These are phyloP conservation scores for Escallonia rubra DNA, from an alignment of 129 eudicot genomes.

Conservation along the genomic window DNA sequence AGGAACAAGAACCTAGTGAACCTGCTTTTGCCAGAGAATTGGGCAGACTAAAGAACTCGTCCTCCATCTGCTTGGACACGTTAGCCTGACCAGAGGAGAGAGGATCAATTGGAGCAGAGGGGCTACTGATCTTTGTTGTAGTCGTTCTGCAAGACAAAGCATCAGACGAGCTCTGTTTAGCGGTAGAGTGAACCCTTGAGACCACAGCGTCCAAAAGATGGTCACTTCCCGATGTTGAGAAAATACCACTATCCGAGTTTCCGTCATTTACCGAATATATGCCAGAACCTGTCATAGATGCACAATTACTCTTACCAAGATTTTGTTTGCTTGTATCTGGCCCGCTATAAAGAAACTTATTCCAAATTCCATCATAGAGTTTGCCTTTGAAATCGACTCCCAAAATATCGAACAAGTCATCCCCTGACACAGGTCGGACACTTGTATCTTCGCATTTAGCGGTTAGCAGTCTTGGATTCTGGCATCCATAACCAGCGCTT, in stretches of 20 bases:
- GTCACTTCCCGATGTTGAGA: constrained; percentile 41
- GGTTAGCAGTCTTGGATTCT: background rate
- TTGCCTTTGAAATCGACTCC: constrained; percentile 63
- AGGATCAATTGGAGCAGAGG: constrained; percentile 37
- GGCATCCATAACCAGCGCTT: constrained; percentile 11
- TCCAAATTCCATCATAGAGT: constrained; percentile 28
- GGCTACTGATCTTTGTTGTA: constrained; percentile 38
- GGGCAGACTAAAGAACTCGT: constrained; percentile 36
- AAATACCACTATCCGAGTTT: constrained; percentile 53
- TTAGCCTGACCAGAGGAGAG: constrained; percentile 29
- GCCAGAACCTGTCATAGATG: constrained; percentile 16
- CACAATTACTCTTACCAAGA: constrained; percentile 5
- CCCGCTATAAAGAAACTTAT: constrained; percentile 17
- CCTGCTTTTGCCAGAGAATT: constrained; percentile 38
- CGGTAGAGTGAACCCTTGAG: constrained; percentile 41
- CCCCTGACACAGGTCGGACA: constrained; percentile 41
- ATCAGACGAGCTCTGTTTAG: constrained; percentile 46
- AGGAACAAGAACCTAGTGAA: constrained; percentile 31
- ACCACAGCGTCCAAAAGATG: constrained; percentile 87
- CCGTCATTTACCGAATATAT: constrained; percentile 40
- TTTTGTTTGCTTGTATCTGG: constrained; percentile 15
- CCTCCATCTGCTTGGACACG: constrained; percentile 33
- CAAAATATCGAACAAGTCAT: constrained; percentile 80
- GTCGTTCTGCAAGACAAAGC: constrained; percentile 46
- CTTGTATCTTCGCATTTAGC: constrained; percentile 29